These are phyloP conservation scores for Globisporangium nagaii DNA, from an alignment of 352 stramenopile species.

Conservation along the genomic window DNA sequence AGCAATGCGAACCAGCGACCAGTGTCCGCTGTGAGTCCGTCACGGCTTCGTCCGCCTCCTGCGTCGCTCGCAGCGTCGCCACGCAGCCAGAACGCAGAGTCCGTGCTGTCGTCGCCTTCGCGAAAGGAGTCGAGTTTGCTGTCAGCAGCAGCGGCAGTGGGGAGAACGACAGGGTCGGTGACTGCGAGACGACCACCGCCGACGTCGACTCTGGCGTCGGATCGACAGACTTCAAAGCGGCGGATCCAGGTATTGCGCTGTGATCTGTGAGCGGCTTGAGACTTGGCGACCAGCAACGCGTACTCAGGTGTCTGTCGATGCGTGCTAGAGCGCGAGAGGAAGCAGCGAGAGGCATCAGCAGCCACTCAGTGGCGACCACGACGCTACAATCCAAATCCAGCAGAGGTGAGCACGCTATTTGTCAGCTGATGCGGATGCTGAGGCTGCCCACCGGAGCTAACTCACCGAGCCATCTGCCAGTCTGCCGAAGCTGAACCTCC, in stretches of 20 bases:
- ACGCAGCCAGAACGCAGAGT: background rate
- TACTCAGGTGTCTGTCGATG: too few relatives aligned
- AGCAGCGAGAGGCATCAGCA: constrained; percentile 6
- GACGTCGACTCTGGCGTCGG: background rate
- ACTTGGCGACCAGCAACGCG: too few relatives aligned
- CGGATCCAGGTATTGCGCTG: constrained; percentile 1
- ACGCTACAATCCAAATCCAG: background rate
- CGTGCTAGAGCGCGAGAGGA: constrained; percentile 23
- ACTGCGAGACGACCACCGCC: constrained; percentile 18
- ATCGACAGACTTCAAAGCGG: background rate
- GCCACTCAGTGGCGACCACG: background rate
- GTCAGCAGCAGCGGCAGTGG: background rate
- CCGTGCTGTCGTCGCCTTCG: background rate
- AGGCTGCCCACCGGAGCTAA: too few relatives aligned
- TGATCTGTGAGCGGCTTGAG: too few relatives aligned
- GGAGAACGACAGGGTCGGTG: constrained; percentile 8
- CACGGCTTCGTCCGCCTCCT: background rate
- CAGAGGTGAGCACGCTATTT: background rate
- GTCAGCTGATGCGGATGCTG: too few relatives aligned
- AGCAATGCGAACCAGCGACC: constrained; percentile 33
- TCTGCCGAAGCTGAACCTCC: constrained; percentile 1
- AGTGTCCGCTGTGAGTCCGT: background rate
- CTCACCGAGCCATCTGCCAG: background rate
- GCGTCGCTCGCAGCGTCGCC: background rate
- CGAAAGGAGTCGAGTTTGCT: background rate